Evolutionary conservation across 495 filamentous ascomycete genomes (phyloP), one percentile per base, ranked within the genome.

Genomic region (Hypoxylon intermedium): DNA sequence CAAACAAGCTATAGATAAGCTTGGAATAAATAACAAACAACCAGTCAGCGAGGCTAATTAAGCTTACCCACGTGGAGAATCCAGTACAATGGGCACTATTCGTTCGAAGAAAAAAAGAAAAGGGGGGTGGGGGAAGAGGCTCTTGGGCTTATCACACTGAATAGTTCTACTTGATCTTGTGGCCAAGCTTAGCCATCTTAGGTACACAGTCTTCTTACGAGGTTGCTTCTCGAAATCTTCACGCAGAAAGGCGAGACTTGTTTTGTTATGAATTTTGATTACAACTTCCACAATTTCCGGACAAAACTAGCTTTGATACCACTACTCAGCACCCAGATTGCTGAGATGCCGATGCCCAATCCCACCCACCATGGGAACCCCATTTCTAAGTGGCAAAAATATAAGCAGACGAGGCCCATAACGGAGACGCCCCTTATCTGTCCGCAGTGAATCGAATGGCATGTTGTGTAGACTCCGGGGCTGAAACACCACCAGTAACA

Each of bases 271-370:
- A 64, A 58, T 53, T 40, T 59, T 58, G 44, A 52, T 65, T 60
- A 60, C 60, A 65, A 64, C 49, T 65, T 58, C 43, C 44, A 47
- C 50, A n/a, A 41, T 36, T 31, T 15, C 38, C 28, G 50, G 34
- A 15, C 16, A 43, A 30, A 64, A 41, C 53, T 34, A 20, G 45
- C 45, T 57, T 53, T 65, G 55, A 65, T 65, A 65, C 60, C 55
- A 59, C 23, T 55, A n/a, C 40, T 37, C 19, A 23, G 23, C 26
- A 41, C 51, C 51, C 19, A 60, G 56, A 36, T 24, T 44, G 6
- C 54, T 43, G 9, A 26, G 37, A 41, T 31, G 41, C 21, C 40
- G 44, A n/a, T 49, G 24, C 54, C 50, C 44, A 28, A 23, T 33
- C 47, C 36, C 51, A n/a, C 37, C 46, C 42, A 21, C 52, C 41